Conservation (phyloP, 1,284 basidiomycete genomes). For the Ustilago vetiveriae region DNA sequence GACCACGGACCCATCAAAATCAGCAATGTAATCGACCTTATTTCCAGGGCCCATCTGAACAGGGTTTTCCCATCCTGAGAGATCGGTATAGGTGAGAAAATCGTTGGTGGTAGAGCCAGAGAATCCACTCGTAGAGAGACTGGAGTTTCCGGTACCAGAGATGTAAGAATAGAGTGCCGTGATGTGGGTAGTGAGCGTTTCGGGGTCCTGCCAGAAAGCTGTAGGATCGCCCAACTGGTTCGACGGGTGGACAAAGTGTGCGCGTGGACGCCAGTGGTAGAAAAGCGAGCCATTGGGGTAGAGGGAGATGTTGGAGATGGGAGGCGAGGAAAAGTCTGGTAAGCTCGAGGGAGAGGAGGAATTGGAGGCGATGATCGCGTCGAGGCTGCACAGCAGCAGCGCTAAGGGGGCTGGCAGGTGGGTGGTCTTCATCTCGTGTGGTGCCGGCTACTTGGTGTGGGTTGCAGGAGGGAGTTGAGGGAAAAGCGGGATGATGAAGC, state of each 20-base stretch:
- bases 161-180: conserved; percentile 34
- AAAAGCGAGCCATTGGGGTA: conserved; percentile 32
- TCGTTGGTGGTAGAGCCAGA: conserved; percentile 28
- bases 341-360: background rate
- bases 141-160: conserved; percentile 13
- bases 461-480: too few relatives aligned
- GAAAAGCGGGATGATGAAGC: too few relatives aligned
- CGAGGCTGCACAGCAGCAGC: too few relatives aligned
- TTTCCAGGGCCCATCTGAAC: conserved; percentile 36
- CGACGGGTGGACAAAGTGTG: conserved; percentile 43
- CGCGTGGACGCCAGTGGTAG: conserved; percentile 36
- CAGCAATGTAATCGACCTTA: conserved; percentile 29
- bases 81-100: conserved; percentile 24
- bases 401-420: too few relatives aligned
- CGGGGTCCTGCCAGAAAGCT: conserved; percentile 23
- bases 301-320: conserved; percentile 25
- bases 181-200: conserved; percentile 16
- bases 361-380: too few relatives aligned
- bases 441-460: too few relatives aligned
- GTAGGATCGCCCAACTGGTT: conserved; percentile 40
- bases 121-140: conserved; percentile 18
- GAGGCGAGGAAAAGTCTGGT: conserved; percentile 30
- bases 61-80: conserved; percentile 15
- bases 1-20: conserved; percentile 36
- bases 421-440: too few relatives aligned